Evolutionary conservation across 441 rosid species (phyloP), one percentile per base, ranked within the genome.

Genomic region (Sinapis alba): DNA sequence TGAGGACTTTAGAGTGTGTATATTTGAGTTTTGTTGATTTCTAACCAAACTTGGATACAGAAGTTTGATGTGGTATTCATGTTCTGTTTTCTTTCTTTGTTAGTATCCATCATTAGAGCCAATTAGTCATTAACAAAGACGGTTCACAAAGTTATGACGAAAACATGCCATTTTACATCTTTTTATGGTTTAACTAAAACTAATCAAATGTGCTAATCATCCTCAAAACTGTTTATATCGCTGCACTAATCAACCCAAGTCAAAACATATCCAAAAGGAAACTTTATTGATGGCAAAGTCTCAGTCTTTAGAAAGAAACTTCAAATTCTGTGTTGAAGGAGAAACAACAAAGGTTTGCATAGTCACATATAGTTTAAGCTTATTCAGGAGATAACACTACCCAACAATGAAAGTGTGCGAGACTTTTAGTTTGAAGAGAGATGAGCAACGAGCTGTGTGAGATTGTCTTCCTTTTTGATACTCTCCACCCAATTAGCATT

Each of bases 401-500:
- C n/a, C n/a, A 12, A 12, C 12, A 28, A 62, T 51, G 1, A 45
- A 32, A 41, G 47, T 18, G 60, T 15, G 34, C 28, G 79, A 63
- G 6, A 18, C 1, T 67, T 78, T 79, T 86, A 85, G 81, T 87
- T 80, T 79, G 36, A 21, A 26, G 92, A 90, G 27, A 93, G 81
- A 65, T 88, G 83, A 76, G 74, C 71, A 61, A 87, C 88, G 0
- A 86, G 87, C 30, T 84, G 82, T 0, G 72, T 74, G 23, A 96
- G 87, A 32, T 83, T 21, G 6, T 77, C 69, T 80, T 96, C 99
- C 34, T 83, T 82, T 80, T 62, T 84, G 69, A 93, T 65, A 85
- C 88, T 86, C 74, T 87, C 81, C 34, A 87, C 97, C 98, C 98
- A 96, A 26, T 78, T 87, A 3, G 98, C 90, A 26, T 89, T 96